phyloP scores from a whole-genome alignment of 108 stramenopile genomes.

The Seminavis robusta region DNA sequence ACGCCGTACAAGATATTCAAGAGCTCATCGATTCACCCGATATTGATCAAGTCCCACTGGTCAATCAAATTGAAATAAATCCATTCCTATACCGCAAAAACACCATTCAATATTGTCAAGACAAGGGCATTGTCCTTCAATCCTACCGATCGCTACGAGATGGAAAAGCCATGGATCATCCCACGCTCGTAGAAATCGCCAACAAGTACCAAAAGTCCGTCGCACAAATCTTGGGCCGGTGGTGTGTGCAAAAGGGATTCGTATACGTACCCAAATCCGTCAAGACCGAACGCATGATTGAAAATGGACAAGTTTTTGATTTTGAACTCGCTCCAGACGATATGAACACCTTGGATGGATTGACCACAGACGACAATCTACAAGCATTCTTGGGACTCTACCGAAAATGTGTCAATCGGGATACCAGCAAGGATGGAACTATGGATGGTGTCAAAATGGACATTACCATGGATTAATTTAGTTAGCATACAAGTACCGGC shows the following conservation, averaged over 20 bases:
- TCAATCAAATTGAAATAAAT: slow-evolving; percentile 94
- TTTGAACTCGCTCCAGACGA: slow-evolving; percentile 71
- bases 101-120: slow-evolving; percentile 65
- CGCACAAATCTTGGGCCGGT: slow-evolving; percentile 90
- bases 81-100: slow-evolving; percentile 86
- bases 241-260: slow-evolving; percentile 91
- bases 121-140: slow-evolving; percentile 83
- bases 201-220: slow-evolving; percentile 32
- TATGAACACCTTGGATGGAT: slow-evolving; percentile 57
- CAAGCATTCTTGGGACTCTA: slow-evolving; percentile 67
- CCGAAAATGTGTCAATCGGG: slow-evolving; percentile 85
- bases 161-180: slow-evolving; percentile 86
- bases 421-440: slow-evolving; percentile 88
- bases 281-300: slow-evolving; percentile 77
- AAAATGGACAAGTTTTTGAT: slow-evolving; percentile 91
- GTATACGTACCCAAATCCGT: slow-evolving; percentile 88
- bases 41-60: slow-evolving; percentile 46
- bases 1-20: slow-evolving; percentile 78
- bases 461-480: slow-evolving; percentile 68
- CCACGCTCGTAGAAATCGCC: slow-evolving; percentile 56
- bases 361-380: slow-evolving; percentile 74
- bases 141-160: slow-evolving; percentile 84
- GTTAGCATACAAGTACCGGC: no score
- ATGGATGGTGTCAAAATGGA: slow-evolving; percentile 88
- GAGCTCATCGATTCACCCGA: slow-evolving; percentile 56